phyloP scores from a whole-genome alignment of 441 rosid genomes.

The Dalechampia spathulata region DNA sequence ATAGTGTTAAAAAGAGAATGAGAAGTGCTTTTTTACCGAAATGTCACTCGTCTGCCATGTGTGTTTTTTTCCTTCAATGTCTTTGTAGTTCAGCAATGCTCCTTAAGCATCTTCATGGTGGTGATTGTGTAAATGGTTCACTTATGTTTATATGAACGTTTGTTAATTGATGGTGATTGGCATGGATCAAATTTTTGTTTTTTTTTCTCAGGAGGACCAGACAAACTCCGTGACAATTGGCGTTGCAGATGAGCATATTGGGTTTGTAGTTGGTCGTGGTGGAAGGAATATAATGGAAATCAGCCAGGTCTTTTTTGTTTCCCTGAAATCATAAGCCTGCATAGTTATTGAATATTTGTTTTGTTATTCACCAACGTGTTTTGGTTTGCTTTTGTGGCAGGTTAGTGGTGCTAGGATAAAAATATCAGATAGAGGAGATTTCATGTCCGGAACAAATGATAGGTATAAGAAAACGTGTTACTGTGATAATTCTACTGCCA shows the following conservation, averaged over 20 bases:
- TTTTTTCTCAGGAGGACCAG: constrained; percentile 64
- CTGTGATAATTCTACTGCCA: not conserved
- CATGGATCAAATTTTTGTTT: constrained; percentile 9
- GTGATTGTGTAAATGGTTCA: not conserved
- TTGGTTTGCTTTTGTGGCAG: constrained; percentile 35
- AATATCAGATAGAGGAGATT: constrained; percentile 96
- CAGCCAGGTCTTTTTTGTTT: constrained; percentile 82
- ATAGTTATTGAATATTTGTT: constrained; percentile 2
- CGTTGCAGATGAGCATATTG: constrained; percentile 85
- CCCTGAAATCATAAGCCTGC: too few relatives aligned
- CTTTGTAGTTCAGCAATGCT: not conserved
- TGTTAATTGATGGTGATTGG: not conserved
- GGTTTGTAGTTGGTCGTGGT: constrained; percentile 93
- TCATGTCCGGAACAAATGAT: constrained; percentile 83
- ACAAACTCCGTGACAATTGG: constrained; percentile 73
- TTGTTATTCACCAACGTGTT: constrained; percentile 9
- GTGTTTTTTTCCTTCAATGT: not conserved
- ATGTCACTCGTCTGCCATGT: too few relatives aligned
- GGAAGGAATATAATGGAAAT: constrained; percentile 96
- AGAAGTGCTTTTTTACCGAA: too few relatives aligned
- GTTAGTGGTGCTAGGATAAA: constrained; percentile 87
- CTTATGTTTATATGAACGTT: not conserved
- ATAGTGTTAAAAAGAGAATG: too few relatives aligned
- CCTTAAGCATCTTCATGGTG: not conserved
- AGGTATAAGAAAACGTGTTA: constrained; percentile 52